Evolutionary conservation across 2,329 filamentous ascomycete genomes (phyloP).

Genomic region (Phyllosticta citrichinensis): DNA sequence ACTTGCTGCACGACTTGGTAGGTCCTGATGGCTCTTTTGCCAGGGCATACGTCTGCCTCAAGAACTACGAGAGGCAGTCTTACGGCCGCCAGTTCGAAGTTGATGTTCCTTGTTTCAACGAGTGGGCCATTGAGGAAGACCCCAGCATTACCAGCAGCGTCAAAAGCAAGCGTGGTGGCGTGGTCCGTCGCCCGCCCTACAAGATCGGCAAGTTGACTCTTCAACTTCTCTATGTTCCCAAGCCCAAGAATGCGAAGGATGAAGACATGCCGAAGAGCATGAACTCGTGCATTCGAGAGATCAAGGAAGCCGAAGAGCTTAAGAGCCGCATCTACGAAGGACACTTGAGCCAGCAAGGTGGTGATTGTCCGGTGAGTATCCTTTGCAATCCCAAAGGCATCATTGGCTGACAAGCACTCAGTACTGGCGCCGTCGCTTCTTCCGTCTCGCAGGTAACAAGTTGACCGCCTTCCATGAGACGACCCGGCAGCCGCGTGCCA

Average conservation of each 20-base stretch:
- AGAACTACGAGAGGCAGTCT: conserved; percentile 80
- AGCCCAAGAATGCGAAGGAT: conserved; percentile 74
- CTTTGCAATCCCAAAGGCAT: conserved; percentile 15
- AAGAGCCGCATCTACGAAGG: conserved; percentile 75
- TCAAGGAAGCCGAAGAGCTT: conserved; percentile 79
- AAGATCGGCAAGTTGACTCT: conserved; percentile 90
- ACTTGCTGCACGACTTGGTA: conserved; percentile 75
- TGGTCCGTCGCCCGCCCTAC: conserved; percentile 80
- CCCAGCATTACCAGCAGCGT: conserved; percentile 67
- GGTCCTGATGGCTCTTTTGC: conserved; percentile 91
- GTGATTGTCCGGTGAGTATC: conserved; percentile 80
- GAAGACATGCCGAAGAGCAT: conserved; percentile 99
- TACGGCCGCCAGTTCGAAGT: conserved; percentile 82
- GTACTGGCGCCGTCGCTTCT: conserved; percentile 98
- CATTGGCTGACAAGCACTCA: conserved; percentile 27
- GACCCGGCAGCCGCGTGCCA: conserved; percentile 87
- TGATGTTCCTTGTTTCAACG: conserved; percentile 93
- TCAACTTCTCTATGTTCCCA: conserved; percentile 88
- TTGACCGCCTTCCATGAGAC: conserved; percentile 94
- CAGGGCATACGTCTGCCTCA: conserved; percentile 84
- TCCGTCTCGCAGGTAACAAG: conserved; percentile 84
- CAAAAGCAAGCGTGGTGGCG: conserved; percentile 77
- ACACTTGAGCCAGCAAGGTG: conserved; percentile 88
- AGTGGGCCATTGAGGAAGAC: conserved; percentile 87
- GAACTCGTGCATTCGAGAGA: conserved; percentile 88